Conservation (phyloP, 306 rosid genomes). For the Chamaecrista fasciculata region DNA sequence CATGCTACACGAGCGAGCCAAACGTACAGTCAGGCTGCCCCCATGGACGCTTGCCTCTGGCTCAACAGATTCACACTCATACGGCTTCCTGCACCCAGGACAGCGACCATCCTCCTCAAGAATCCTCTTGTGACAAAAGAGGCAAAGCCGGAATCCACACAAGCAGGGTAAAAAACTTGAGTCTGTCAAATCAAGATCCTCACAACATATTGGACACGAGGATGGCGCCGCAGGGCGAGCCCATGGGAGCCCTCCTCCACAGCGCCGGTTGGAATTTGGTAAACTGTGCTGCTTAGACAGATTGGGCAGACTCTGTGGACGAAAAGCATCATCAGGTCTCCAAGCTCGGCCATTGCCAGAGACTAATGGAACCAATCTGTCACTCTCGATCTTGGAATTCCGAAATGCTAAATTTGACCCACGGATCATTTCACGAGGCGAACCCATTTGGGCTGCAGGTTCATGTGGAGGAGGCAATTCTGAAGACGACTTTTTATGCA, state of each 20-base stretch:
- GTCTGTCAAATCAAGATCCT: slow-evolving; percentile 91
- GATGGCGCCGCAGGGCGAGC: slow-evolving; percentile 46
- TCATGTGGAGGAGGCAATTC: slow-evolving; percentile 42
- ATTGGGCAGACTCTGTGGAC: slow-evolving; percentile 91
- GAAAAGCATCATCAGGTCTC: slow-evolving; percentile 89
- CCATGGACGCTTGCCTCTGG: slow-evolving; percentile 61
- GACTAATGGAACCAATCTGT: slow-evolving; percentile 40
- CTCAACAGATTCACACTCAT: slow-evolving; percentile 55
- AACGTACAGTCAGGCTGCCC: slow-evolving; percentile 55
- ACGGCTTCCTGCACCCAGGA: slow-evolving; percentile 96
- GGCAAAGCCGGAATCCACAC: slow-evolving; percentile 95
- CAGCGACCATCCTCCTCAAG: slow-evolving; percentile 91
- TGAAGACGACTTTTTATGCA: slow-evolving; percentile 36
- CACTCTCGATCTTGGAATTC: slow-evolving; percentile 37
- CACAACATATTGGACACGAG: slow-evolving; percentile 86
- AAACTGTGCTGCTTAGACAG: slow-evolving; percentile 77
- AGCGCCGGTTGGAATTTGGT: slow-evolving; percentile 53
- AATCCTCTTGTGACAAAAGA: slow-evolving; percentile 97
- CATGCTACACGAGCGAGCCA: slow-evolving; percentile 90
- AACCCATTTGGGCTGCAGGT: slow-evolving; percentile 33
- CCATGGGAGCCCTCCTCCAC: slow-evolving; percentile 65
- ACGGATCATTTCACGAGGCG: slow-evolving; percentile 30
- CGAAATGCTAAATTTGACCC: slow-evolving; percentile 33
- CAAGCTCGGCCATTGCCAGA: slow-evolving; percentile 61
- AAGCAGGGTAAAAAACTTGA: slow-evolving; percentile 80